Evolutionary conservation across 2,329 filamentous ascomycete genomes (phyloP), one percentile per base, ranked within the genome.

Genomic region (Ploettnerulaceae sp.): DNA sequence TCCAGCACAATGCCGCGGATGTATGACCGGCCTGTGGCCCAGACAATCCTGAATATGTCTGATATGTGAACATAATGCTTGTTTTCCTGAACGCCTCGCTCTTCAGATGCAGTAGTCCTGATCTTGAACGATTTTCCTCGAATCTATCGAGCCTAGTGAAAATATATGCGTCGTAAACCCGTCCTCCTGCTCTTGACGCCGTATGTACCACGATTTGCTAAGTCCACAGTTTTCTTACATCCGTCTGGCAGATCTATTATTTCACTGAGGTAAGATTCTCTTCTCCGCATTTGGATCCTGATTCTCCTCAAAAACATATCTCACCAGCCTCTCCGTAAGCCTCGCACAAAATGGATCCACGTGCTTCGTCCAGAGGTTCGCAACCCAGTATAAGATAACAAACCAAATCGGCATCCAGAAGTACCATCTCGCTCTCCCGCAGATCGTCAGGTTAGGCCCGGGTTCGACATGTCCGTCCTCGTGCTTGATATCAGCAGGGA

Each of bases 311-410:
- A 58, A 61, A 6, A 61, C 54, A 35, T 58, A 59, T 21, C 49
- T 51, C 22, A 62, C 61, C 42, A 62, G 52, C 26, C 49, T 66
- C 55, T 72, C 67, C 1, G 72, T 73, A n/a, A 69, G 48, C 20
- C 60, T 62, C 9, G 67, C 70, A 49, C 70, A 77, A 57, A 69
- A 71, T 1, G 75, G 74, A 57, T 80, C 76, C 14, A 80, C 69
- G 36, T 74, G 71, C 4, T 64, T 67, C 9, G 72, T 75, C 76
- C 76, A 80, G 0, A 72, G 56, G 56, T 71, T 67, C 2, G 72
- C 72, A 9, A 64, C 56, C 7, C 62, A 66, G 46, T 76, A 75
- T 36, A 73, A 61, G 18, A 75, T 62, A 1, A 68, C 67, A 29
- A 75, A 66, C 68, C 71, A 76, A 43, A 73, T 61, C 1, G 68